Evolutionary conservation across 345 rosid genomes (phyloP).

Genomic region (Moricandia moricandioides): DNA sequence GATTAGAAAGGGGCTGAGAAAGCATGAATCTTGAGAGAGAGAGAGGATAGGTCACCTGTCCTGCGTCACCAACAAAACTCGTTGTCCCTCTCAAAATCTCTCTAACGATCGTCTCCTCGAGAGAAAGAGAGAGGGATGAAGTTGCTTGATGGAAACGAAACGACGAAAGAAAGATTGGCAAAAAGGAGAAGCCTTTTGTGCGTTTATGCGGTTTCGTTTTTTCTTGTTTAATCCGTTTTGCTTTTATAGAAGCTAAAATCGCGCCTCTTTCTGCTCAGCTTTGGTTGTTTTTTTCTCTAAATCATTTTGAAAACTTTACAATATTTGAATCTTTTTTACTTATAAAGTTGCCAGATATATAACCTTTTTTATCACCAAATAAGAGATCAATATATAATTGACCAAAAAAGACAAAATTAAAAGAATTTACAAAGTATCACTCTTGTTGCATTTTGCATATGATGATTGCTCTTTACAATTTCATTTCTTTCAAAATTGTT

Average conservation of each 20-base stretch:
- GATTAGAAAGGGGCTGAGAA: background rate
- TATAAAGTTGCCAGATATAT: background rate
- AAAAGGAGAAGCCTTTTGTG: slow-evolving; percentile 9
- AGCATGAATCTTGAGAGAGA: background rate
- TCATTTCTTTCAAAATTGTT: background rate
- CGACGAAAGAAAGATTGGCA: slow-evolving; percentile 8
- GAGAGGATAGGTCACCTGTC: slow-evolving; percentile 6
- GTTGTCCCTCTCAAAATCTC: slow-evolving; percentile 30
- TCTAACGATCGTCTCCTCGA: slow-evolving; percentile 19
- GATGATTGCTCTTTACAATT: background rate
- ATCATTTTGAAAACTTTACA: background rate
- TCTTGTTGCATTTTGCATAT: background rate
- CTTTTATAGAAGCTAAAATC: background rate
- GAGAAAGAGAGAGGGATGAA: slow-evolving; percentile 21
- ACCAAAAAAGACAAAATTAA: background rate
- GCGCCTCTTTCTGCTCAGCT: background rate
- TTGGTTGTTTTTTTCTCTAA: background rate
- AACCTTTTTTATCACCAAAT: slow-evolving; percentile 9
- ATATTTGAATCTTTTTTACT: background rate
- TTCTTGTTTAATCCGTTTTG: slow-evolving; percentile 14
- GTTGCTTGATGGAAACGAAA: slow-evolving; percentile 36
- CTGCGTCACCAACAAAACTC: slow-evolving; percentile 4
- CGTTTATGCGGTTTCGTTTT: background rate
- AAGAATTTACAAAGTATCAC: background rate
- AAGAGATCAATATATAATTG: background rate